phyloP scores from a whole-genome alignment of 1,139 yeast species.

The Pichia sp. region DNA sequence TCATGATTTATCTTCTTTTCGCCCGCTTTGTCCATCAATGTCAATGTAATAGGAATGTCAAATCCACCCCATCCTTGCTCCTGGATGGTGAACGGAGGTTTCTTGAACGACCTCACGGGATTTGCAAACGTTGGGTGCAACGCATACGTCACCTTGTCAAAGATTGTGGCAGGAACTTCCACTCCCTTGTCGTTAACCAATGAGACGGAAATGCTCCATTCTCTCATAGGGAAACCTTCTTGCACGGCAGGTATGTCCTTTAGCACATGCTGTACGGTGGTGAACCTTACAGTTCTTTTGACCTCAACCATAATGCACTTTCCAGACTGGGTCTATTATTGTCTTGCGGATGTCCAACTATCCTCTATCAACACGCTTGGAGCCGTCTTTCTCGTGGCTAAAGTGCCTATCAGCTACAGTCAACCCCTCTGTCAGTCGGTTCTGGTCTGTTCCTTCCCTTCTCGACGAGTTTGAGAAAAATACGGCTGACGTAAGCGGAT shows the following conservation, averaged over 20 bases:
- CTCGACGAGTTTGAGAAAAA: not conserved
- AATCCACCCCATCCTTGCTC: conserved; percentile 99
- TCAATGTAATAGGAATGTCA: conserved; percentile 77
- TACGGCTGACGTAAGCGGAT: not conserved
- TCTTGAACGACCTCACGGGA: conserved; percentile 77
- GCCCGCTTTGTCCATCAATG: conserved; percentile 80
- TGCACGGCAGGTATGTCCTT: conserved; percentile 84
- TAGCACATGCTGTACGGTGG: conserved; percentile 80
- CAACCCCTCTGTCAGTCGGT: not conserved
- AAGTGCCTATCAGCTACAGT: not conserved
- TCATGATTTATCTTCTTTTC: conserved; percentile 85
- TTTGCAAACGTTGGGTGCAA: conserved; percentile 93
- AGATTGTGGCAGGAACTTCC: conserved; percentile 80
- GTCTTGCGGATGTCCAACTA: too few species aligned
- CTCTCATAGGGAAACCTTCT: conserved; percentile 92
- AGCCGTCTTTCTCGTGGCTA: too few species aligned
- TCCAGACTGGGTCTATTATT: too few species aligned
- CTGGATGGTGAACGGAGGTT: conserved; percentile 82
- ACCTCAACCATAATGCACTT: conserved; percentile 35
- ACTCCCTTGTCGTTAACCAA: conserved; percentile 77
- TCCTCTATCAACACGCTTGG: too few species aligned
- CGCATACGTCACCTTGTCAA: conserved; percentile 89
- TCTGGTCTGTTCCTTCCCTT: not conserved
- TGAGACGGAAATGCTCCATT: conserved; percentile 79
- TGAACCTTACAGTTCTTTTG: conserved; percentile 83